Percentiles rank a stretch among this genome's conserved stretches.
Conservation (phyloP, 2,329 filamentous ascomycete species). For the Verruconis gallopava region DNA sequence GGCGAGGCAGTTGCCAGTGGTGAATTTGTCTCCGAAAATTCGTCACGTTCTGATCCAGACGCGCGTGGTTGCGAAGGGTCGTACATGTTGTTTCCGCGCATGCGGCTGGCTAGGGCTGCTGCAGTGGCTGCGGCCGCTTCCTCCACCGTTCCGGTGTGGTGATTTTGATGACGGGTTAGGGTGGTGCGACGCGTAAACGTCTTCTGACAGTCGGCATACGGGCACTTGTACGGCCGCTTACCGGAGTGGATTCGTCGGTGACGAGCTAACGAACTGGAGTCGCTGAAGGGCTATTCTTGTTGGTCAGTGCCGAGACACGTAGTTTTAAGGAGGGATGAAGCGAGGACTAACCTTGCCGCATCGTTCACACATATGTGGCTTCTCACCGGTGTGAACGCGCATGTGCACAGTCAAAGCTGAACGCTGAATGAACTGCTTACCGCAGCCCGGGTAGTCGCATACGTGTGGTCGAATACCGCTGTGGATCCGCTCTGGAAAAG, state of each 20-base stretch:
- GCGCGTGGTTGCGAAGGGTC: slow-evolving; percentile 30
- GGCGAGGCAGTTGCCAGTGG: slow-evolving; percentile 73
- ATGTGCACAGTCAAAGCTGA: slow-evolving; percentile 91
- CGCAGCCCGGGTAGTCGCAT: slow-evolving; percentile 78
- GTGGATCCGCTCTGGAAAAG: slow-evolving; percentile 72
- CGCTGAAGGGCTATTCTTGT: slow-evolving; percentile 67
- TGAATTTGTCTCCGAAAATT: slow-evolving; percentile 58
- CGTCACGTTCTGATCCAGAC: slow-evolving; percentile 56
- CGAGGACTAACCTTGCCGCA: slow-evolving; percentile 69
- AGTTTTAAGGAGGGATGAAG: neutral
- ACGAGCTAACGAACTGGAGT: slow-evolving; percentile 84
- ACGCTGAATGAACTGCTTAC: slow-evolving; percentile 94
- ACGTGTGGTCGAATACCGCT: slow-evolving; percentile 82
- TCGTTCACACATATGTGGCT: slow-evolving; percentile 93
- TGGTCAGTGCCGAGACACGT: neutral
- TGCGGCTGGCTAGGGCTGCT: slow-evolving; percentile 57
- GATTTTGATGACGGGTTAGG: slow-evolving; percentile 86
- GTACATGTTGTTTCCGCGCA: slow-evolving; percentile 5
- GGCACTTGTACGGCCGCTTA: slow-evolving; percentile 93
- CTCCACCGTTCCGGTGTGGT: slow-evolving; percentile 89
- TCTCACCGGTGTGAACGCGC: slow-evolving; percentile 93
- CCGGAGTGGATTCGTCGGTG: slow-evolving; percentile 93
- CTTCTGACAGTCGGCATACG: slow-evolving; percentile 94
- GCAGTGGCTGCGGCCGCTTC: slow-evolving; percentile 83
- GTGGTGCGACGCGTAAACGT: slow-evolving; percentile 95